Evolutionary conservation across 2,329 filamentous ascomycete genomes (phyloP).

Genomic region (Aspergillus fructus): DNA sequence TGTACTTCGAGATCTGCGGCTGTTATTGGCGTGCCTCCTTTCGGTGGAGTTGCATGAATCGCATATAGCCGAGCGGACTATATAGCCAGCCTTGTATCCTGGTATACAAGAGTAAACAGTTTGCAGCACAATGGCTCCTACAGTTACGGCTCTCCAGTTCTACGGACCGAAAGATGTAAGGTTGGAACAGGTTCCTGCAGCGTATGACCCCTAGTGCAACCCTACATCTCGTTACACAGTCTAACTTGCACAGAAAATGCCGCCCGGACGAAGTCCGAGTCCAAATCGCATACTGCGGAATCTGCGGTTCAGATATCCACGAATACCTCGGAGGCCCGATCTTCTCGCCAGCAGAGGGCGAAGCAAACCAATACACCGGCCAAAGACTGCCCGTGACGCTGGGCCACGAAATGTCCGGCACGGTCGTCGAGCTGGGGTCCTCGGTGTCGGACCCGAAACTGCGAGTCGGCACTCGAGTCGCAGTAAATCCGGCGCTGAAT

Average conservation of each 20-base stretch:
- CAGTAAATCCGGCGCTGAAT: neutral
- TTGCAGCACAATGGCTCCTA: neutral
- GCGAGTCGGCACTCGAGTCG: neutral
- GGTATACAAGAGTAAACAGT: neutral
- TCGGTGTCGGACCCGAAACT: neutral
- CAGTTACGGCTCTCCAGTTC: neutral
- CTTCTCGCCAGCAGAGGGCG: neutral
- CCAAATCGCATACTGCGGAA: slow-evolving; percentile 6
- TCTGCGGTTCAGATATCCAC: slow-evolving; percentile 5
- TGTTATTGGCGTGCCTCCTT: no score
- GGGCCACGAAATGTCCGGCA: neutral
- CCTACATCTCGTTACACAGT: neutral
- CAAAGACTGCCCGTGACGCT: neutral
- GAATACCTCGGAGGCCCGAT: slow-evolving; percentile 1
- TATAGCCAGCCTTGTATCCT: neutral
- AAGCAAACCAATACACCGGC: neutral
- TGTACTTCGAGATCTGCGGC: no score
- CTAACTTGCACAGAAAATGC: neutral
- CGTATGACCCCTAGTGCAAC: neutral
- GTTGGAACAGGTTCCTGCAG: neutral
- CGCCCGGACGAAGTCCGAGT: slow-evolving; percentile 2
- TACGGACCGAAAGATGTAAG: neutral
- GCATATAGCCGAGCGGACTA: no score
- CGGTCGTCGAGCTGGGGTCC: neutral
- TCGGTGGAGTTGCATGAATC: no score